Evolutionary conservation across 2,329 filamentous ascomycete genomes (phyloP).

Genomic region (Ophiostoma sp.): DNA sequence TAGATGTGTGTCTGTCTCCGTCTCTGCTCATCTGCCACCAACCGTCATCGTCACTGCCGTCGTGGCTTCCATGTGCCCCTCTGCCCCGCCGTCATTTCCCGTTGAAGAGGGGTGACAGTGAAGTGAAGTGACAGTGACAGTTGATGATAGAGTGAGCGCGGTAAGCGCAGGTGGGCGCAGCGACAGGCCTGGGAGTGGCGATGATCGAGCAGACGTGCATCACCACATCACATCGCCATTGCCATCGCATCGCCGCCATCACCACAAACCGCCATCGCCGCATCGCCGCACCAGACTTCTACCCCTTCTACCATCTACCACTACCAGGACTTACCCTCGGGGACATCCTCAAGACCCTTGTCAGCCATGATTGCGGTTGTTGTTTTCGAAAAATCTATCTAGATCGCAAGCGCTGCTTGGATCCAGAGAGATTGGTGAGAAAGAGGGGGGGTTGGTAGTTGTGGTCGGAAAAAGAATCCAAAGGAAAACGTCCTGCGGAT

Average conservation of each 20-base stretch:
- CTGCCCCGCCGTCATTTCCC: conserved; percentile 2
- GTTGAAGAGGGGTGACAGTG: neutral
- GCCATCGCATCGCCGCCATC: neutral
- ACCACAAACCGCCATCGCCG: neutral
- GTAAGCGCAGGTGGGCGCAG: too few species aligned
- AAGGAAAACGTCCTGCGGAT: conserved; percentile 31
- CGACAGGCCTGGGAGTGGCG: neutral
- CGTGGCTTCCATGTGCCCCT: neutral
- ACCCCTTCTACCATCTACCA: neutral
- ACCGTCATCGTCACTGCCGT: neutral
- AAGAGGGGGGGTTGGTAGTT: neutral
- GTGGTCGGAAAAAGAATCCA: conserved; percentile 26
- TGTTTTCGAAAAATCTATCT: conserved; percentile 46
- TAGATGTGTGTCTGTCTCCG: neutral
- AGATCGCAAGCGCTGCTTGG: conserved; percentile 75
- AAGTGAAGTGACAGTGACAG: neutral
- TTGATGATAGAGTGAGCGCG: neutral
- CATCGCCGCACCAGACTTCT: neutral
- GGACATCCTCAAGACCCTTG: conserved; percentile 97
- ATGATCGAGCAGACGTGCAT: neutral
- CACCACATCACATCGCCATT: neutral
- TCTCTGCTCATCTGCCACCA: neutral
- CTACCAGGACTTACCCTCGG: conserved; percentile 68
- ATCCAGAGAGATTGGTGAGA: conserved; percentile 54
- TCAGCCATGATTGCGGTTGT: conserved; percentile 93